Evolutionary conservation across 306 rosid species (phyloP).

Genomic region (Corylus avellana): DNA sequence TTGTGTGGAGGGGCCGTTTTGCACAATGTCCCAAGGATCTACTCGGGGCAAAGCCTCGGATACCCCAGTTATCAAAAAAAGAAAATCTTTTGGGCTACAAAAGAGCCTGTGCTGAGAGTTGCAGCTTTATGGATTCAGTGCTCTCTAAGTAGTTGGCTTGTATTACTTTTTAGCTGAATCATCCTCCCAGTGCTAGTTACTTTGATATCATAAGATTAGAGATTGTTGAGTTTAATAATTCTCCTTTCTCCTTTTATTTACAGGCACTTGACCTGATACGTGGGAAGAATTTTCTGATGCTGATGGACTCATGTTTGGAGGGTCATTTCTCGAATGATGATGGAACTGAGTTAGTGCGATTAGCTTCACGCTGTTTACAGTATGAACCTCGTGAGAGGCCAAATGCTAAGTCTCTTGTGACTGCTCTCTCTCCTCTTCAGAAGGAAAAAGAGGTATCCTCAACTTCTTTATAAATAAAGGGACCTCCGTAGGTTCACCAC

Average conservation of each 20-base stretch:
- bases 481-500: not conserved
- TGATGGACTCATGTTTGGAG: constrained; percentile 86
- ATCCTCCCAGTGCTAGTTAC: not conserved
- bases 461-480: constrained; percentile 9
- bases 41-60: no score
- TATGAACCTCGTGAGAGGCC: constrained; percentile 93
- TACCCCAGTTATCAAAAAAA: not conserved
- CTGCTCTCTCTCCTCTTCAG: constrained; percentile 79
- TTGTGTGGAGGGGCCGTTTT: no score
- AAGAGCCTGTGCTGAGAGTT: constrained; percentile 5
- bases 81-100: constrained; percentile 3
- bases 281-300: constrained; percentile 64
- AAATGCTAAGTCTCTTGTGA: constrained; percentile 72
- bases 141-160: constrained; percentile 4
- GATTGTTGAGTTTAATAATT: constrained; percentile 1
- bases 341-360: constrained; percentile 78
- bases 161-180: not conserved
- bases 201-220: constrained; percentile 1
- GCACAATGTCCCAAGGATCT: no score
- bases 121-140: constrained; percentile 8
- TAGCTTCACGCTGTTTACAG: constrained; percentile 85
- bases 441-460: constrained; percentile 73
- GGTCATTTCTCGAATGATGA: constrained; percentile 87
- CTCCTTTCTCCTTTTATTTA: constrained; percentile 22
- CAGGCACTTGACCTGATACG: constrained; percentile 89